Evolutionary conservation across 441 rosid genomes (phyloP).

Genomic region (Daphne laureola): DNA sequence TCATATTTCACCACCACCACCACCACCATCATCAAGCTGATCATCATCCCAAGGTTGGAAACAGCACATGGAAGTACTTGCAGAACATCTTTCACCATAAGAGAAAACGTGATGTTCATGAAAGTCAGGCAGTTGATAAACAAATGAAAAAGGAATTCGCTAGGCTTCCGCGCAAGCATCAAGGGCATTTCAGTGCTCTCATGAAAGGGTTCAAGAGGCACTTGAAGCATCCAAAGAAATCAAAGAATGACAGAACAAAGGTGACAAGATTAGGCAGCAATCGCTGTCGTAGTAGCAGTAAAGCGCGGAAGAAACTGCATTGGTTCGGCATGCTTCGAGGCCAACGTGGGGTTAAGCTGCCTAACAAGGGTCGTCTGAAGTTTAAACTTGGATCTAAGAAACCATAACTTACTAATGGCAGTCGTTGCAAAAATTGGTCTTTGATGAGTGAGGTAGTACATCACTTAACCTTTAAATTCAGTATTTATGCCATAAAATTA

Average conservation of each 20-base stretch:
- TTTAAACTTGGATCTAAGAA: constrained; percentile 20
- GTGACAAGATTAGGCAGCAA: constrained; percentile 2
- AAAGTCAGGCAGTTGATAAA: constrained; percentile 13
- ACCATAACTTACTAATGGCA: constrained; percentile 4
- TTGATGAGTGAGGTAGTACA: no score
- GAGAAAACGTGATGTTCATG: constrained; percentile 13
- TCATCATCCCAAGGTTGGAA: neutral
- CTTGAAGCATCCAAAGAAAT: constrained; percentile 28
- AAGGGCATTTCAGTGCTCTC: constrained; percentile 34
- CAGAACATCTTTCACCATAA: constrained; percentile 21
- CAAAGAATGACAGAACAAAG: constrained; percentile 13
- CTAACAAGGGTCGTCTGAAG: constrained; percentile 23
- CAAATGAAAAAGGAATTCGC: constrained; percentile 11
- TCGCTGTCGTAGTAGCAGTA: constrained; percentile 6
- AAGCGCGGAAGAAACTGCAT: constrained; percentile 12
- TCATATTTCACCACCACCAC: constrained; percentile 50
- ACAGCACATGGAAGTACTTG: constrained; percentile 26
- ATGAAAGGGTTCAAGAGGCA: constrained; percentile 40
- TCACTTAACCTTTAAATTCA: no score
- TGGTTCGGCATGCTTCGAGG: constrained; percentile 32
- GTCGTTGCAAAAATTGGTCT: no score
- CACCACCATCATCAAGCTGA: constrained; percentile 19
- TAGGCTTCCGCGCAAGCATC: constrained; percentile 16
- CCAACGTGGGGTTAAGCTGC: constrained; percentile 24
- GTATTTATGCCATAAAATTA: no score